These are phyloP conservation scores for Priceomyces castillae DNA, from an alignment of 805 yeast species.

Conservation along the genomic window DNA sequence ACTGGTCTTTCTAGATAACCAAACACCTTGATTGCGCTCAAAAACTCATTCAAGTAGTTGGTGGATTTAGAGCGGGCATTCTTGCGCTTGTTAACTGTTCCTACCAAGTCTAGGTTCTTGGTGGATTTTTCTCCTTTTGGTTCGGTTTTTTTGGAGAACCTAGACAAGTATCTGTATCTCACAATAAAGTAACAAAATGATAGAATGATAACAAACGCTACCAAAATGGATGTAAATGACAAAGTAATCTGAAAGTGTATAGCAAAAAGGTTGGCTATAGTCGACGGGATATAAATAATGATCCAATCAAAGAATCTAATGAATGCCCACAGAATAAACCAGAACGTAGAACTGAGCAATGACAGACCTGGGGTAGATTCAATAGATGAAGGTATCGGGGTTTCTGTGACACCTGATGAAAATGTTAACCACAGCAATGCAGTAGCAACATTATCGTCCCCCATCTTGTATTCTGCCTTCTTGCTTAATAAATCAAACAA, in stretches of 20 bases:
- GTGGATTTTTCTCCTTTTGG: conserved; percentile 42
- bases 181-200: conserved; percentile 46
- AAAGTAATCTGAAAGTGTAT: conserved; percentile 49
- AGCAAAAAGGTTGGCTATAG: conserved; percentile 23
- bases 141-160: conserved; percentile 48
- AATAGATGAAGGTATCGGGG: conserved; percentile 11
- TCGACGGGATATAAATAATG: conserved; percentile 15
- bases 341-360: conserved; percentile 10
- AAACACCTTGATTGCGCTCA: conserved; percentile 87
- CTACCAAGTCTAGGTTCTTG: conserved; percentile 46
- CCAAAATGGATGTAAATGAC: conserved; percentile 46
- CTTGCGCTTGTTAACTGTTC: conserved; percentile 27
- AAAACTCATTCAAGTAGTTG: conserved; percentile 82
- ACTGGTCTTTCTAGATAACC: conserved; percentile 90
- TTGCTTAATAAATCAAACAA: no score
- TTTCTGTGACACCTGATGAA: neutral
- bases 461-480: no score
- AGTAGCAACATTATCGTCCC: neutral
- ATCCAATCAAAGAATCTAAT: conserved; percentile 16
- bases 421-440: neutral
- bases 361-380: conserved; percentile 13
- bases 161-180: conserved; percentile 61
- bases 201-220: conserved; percentile 27
- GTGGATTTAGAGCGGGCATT: conserved; percentile 31
- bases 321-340: conserved; percentile 21